Percentiles rank a stretch among this genome's conserved stretches.
These are phyloP conservation scores for Xylariaceae sp. DNA, from an alignment of 2,329 filamentous ascomycete genomes.

Conservation along the genomic window DNA sequence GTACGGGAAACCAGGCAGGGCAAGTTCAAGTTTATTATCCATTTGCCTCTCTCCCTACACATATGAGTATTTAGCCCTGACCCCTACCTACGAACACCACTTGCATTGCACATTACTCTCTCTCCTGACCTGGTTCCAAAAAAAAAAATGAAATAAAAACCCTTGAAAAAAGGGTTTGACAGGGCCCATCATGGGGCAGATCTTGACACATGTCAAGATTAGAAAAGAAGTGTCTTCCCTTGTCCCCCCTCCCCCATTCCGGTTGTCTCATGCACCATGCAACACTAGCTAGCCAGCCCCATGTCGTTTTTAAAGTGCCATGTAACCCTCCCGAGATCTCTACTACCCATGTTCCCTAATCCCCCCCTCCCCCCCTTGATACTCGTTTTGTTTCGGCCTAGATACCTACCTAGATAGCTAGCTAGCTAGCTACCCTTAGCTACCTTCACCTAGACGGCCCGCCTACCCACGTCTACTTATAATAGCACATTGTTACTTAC, in stretches of 20 bases:
- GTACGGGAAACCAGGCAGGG: too few species aligned
- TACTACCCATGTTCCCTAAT: too few species aligned
- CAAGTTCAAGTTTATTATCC: background rate
- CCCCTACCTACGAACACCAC: too few species aligned
- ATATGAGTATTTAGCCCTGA: background rate
- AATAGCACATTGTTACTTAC: too few species aligned
- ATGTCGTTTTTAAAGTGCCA: background rate
- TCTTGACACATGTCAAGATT: background rate
- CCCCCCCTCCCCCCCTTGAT: too few species aligned
- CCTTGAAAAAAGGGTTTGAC: background rate
- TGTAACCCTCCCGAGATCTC: background rate
- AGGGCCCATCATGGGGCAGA: background rate
- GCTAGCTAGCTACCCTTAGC: too few species aligned
- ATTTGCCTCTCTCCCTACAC: background rate
- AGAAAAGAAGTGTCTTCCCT: background rate
- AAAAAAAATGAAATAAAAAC: too few species aligned
- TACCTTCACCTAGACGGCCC: too few species aligned
- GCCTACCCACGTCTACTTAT: too few species aligned
- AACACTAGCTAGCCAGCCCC: background rate
- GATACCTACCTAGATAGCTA: too few species aligned
- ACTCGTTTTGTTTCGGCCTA: too few species aligned
- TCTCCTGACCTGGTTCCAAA: background rate
- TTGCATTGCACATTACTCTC: background rate
- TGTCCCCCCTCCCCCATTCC: background rate
- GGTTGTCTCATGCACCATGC: conserved; percentile 1